A percentile compares a stretch with the other conserved stretches of the same genome.
phyloP scores from a whole-genome alignment of 2,329 filamentous ascomycete species.

The Helicocarpus griseus region DNA sequence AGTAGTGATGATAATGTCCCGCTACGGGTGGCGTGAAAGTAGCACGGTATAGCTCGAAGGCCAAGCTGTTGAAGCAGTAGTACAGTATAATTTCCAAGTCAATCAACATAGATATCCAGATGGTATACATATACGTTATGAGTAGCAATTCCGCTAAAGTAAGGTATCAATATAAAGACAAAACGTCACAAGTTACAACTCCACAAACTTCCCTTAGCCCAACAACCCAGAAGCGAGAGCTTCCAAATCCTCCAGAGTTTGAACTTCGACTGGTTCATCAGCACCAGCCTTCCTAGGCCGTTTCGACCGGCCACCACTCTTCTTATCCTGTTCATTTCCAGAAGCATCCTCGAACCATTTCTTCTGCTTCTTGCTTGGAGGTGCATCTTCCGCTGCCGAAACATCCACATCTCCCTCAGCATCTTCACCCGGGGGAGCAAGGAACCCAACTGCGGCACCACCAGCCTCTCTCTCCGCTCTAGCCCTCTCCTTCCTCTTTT shows the following conservation, averaged over 20 bases:
- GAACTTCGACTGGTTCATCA: slow-evolving; percentile 23
- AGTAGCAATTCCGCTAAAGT: no score
- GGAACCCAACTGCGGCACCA: slow-evolving; percentile 23
- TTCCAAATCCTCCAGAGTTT: slow-evolving; percentile 40
- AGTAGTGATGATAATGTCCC: no score
- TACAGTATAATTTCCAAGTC: no score
- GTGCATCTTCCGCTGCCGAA: slow-evolving; percentile 12
- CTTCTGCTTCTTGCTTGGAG: slow-evolving; percentile 31
- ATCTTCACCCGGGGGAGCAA: slow-evolving; percentile 23
- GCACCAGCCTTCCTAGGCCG: slow-evolving; percentile 5
- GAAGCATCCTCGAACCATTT: slow-evolving; percentile 28
- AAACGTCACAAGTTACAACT: not conserved
- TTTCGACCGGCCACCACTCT: slow-evolving; percentile 21
- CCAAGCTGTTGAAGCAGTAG: no score
- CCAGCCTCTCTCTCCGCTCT: slow-evolving; percentile 26
- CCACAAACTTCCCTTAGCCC: slow-evolving; percentile 15
- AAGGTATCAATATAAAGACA: not conserved
- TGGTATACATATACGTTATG: no score
- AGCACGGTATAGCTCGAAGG: no score
- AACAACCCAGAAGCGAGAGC: slow-evolving; percentile 37
- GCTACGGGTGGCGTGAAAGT: no score
- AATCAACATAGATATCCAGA: no score
- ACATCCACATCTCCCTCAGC: slow-evolving; percentile 13
- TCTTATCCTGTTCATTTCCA: slow-evolving; percentile 12
- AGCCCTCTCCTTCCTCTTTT: slow-evolving; percentile 31